Conservation (phyloP, 140 eudicot genomes). For the Flaveria floridana region DNA sequence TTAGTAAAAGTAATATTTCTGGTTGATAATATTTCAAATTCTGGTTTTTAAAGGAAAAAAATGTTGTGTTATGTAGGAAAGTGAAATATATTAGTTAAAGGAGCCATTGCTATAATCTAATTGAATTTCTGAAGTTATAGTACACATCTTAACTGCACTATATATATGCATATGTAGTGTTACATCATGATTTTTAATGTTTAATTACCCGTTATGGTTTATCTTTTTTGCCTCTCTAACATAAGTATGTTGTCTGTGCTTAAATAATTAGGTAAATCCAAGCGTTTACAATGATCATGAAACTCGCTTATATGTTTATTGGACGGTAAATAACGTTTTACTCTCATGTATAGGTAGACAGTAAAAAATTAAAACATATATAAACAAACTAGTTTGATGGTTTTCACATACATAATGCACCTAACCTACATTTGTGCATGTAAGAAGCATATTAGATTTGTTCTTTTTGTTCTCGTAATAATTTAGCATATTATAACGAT, state of each 20-base stretch:
- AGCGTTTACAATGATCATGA: slow-evolving; percentile 63
- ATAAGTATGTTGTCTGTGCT: neutral
- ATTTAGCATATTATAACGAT: too few relatives aligned
- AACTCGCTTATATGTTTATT: slow-evolving; percentile 63
- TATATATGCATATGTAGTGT: too few relatives aligned
- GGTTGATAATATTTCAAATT: too few relatives aligned
- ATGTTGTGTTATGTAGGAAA: too few relatives aligned
- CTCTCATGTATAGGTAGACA: neutral
- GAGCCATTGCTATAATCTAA: too few relatives aligned
- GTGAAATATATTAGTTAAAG: too few relatives aligned
- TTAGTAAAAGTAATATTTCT: neutral
- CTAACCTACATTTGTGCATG: neutral
- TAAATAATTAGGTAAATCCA: slow-evolving; percentile 69
- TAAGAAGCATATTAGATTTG: neutral
- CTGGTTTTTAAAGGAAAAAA: too few relatives aligned
- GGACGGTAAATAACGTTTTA: slow-evolving; percentile 57
- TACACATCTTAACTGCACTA: too few relatives aligned
- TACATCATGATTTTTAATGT: too few relatives aligned
- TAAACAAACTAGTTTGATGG: neutral
- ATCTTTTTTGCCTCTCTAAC: neutral
- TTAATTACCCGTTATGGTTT: too few relatives aligned
- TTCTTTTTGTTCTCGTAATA: neutral
- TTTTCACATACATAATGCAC: neutral
- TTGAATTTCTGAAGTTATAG: too few relatives aligned
- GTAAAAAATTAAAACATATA: too few relatives aligned